Evolutionary conservation across 345 rosid species (phyloP), one percentile per base, ranked within the genome.

Genomic region (Angophora floribunda): DNA sequence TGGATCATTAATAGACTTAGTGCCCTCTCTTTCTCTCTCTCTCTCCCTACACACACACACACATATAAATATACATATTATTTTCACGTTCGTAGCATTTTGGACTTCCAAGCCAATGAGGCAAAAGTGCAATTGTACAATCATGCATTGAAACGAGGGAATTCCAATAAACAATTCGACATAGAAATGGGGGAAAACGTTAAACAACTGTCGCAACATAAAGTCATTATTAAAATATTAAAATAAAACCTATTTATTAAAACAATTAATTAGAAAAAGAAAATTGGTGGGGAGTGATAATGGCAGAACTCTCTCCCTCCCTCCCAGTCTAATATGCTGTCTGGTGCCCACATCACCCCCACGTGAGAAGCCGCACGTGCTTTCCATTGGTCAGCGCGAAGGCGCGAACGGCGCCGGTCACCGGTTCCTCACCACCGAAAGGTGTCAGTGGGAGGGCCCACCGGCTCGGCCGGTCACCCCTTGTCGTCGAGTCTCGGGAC

Each of bases 331-430:
- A 36, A 36, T 36, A 14, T 13, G 32, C 47, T 17, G 13, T 9
- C 47, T 9, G 47, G 47, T 70, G 88, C 88, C 92, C 95, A 91
- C 93, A 32, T 89, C 93, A 89, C 24, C 88, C 89, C 93, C 94
- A 92, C 95, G 87, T 92, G 94, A 85, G 65, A 8, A n/a, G 4
- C 85, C 36, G 86, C 94, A 91, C 94, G 90, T 93, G 93, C 90
- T 88, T 41, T 17, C 87, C 89, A 87, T 88, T 13, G 87, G 87
- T 85, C 90, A 45, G 88, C 70, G 87, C 87, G 89, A 82, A 67
- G 90, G 89, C 95, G 94, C 70, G 55, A 92, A 85, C 93, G 90
- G 91, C 91, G 95, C 93, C 93, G 94, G 94, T 91, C 89, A 90
- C 91, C 93, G 94, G 92, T 86, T 51, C 22, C 85, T 84, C 86